Evolutionary conservation across 331 rosid genomes (phyloP).

Genomic region (Pyrus hybrid): DNA sequence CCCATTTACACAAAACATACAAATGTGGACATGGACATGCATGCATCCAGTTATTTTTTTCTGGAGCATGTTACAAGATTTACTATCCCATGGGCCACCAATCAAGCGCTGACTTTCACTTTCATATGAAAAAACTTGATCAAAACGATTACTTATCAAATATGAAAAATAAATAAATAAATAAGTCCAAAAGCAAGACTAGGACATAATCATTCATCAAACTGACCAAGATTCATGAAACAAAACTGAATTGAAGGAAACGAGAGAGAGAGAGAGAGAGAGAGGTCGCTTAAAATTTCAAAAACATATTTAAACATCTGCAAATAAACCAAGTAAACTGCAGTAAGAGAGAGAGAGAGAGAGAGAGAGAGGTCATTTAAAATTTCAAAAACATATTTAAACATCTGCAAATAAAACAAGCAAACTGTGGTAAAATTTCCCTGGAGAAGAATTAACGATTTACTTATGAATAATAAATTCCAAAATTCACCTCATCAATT

Average conservation of each 20-base stretch:
- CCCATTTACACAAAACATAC: background rate
- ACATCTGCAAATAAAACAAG: background rate
- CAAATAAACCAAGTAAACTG: background rate
- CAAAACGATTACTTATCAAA: background rate
- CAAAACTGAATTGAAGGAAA: background rate
- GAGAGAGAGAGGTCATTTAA: background rate
- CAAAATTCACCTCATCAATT: constrained; percentile 66
- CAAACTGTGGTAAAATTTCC: background rate
- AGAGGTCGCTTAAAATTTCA: background rate
- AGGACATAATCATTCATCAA: background rate
- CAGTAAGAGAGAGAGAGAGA: background rate
- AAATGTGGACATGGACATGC: background rate
- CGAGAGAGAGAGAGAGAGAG: background rate
- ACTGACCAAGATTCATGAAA: background rate
- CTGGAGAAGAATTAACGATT: background rate
- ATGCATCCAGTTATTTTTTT: too few relatives aligned
- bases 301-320: background rate
- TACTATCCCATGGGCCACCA: background rate
- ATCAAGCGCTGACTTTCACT: background rate
- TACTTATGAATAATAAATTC: background rate
- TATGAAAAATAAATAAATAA: background rate
- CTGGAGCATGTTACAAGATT: background rate
- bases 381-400: background rate
- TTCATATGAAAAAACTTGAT: background rate
- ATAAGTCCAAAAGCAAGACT: background rate